phyloP scores from a whole-genome alignment of 1,139 yeast species.

The Suhomyces ambrosiae region DNA sequence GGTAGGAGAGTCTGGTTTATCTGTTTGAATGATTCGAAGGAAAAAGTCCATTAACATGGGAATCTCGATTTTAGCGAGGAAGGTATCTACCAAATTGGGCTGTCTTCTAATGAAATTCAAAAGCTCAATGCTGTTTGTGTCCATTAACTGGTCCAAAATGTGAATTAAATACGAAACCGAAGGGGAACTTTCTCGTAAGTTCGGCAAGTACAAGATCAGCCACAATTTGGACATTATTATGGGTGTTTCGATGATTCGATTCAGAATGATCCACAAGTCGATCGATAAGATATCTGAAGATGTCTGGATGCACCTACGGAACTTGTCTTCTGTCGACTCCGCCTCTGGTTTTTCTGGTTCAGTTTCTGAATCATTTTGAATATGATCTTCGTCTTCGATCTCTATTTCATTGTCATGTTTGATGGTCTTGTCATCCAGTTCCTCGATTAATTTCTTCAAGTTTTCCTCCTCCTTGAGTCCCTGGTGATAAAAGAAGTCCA shows the following conservation, averaged over 20 bases:
- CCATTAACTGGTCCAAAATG: slow-evolving; percentile 50
- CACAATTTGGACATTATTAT: slow-evolving; percentile 44
- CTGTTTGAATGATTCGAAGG: slow-evolving; percentile 62
- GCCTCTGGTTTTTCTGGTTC: slow-evolving; percentile 18
- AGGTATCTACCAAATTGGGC: slow-evolving; percentile 53
- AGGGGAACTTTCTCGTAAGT: slow-evolving; percentile 43
- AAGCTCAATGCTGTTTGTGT: slow-evolving; percentile 49
- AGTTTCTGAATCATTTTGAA: slow-evolving; percentile 8
- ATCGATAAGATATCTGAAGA: slow-evolving; percentile 46
- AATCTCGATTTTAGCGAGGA: slow-evolving; percentile 56
- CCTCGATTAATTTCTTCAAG: slow-evolving; percentile 12
- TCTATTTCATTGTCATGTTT: slow-evolving; percentile 17
- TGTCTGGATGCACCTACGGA: slow-evolving; percentile 44
- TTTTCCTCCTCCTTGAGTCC: slow-evolving; percentile 28
- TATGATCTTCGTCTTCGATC: slow-evolving; percentile 14
- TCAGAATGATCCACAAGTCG: slow-evolving; percentile 49
- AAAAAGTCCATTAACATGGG: slow-evolving; percentile 61
- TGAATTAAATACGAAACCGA: slow-evolving; percentile 44
- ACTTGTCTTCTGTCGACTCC: slow-evolving; percentile 39
- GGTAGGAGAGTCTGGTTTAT: slow-evolving; percentile 64
- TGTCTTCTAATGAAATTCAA: slow-evolving; percentile 57
- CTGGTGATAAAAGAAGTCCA: slow-evolving; percentile 39
- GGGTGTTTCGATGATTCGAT: slow-evolving; percentile 49
- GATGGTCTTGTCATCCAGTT: slow-evolving; percentile 10
- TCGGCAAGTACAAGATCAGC: slow-evolving; percentile 43